Percentiles rank a stretch among this genome's conserved stretches.
These are phyloP conservation scores for Candida pseudofarinosa DNA, from an alignment of 805 yeast genomes.

Conservation along the genomic window DNA sequence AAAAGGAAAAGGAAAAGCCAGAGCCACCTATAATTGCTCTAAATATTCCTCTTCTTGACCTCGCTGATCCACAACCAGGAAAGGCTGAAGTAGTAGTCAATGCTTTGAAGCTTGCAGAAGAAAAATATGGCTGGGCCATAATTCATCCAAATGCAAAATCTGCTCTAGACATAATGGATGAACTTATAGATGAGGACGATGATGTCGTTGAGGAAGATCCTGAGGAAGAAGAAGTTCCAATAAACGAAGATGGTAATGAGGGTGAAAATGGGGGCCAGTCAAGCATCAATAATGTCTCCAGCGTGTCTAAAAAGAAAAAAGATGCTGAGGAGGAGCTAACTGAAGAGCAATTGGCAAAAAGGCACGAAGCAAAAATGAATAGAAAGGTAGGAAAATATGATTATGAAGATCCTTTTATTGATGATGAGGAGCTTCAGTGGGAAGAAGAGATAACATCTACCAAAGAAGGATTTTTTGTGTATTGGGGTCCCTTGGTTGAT, in stretches of 20 bases:
- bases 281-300: not conserved
- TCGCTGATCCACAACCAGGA: constrained; percentile 49
- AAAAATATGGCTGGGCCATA: constrained; percentile 75
- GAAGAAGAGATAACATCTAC: constrained; percentile 93
- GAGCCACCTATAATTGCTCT: constrained; percentile 50
- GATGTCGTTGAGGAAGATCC: constrained; percentile 25
- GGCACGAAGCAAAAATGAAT: constrained; percentile 48
- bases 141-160: constrained; percentile 65
- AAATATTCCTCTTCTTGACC: constrained; percentile 47
- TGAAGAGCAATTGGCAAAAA: constrained; percentile 42
- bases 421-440: constrained; percentile 86
- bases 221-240: constrained; percentile 28
- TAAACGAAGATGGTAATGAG: constrained; percentile 10
- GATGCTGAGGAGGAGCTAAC: constrained; percentile 26
- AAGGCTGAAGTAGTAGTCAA: constrained; percentile 65
- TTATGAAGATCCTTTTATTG: constrained; percentile 90
- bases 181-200: constrained; percentile 28
- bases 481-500: constrained; percentile 84
- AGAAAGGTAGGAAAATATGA: constrained; percentile 90
- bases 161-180: constrained; percentile 48
- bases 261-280: constrained; percentile 2
- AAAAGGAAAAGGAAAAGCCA: constrained; percentile 15
- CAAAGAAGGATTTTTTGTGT: constrained; percentile 93
- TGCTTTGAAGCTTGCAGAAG: constrained; percentile 71
- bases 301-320: constrained; percentile 8